Evolutionary conservation across 306 rosid genomes (phyloP), one percentile per base, ranked within the genome.

Genomic region (Vigna radiata): DNA sequence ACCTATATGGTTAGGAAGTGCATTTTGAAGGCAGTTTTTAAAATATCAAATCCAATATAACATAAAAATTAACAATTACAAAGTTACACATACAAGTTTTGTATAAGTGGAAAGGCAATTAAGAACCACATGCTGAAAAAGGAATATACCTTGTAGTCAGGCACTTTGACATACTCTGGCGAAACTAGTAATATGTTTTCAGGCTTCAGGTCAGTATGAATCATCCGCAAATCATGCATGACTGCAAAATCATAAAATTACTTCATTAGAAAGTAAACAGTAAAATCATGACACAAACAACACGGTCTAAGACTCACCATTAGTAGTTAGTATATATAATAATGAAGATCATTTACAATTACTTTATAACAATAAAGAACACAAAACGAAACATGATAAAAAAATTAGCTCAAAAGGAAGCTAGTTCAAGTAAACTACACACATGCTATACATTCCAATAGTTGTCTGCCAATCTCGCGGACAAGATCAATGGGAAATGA

Each of bases 381-480:
- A 21, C 5, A 66, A 33, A 25, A 15, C 37, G 17, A 52, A 43
- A n/a, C 58, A 29, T 13, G 50, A 6, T 2, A 14, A 80, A 77
- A 58, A 75, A 77, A 56, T 31, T 29, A 49, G 54, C 49, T 68
- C 69, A 81, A 46, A 70, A 43, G 67, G 15, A 44, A 72, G 73
- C 84, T 81, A 53, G 94, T 86, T 91, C 71, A 80, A 78, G 87
- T 83, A 85, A 81, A 90, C 91, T 92, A 95, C 99, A 95, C 99
- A 95, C 99, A 95, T 95, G 99, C 99, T 77, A 95, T 87, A 95
- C 97, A 92, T 87, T 95, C 99, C 99, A 95, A 95, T 54, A 92
- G 99, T 95, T 95, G 99, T 85, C 97, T 86, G 85, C 96, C 99
- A 86, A 95, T 95, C 87, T 95, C 99, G 53, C 99, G 97, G 93